Percentiles rank a stretch among this genome's conserved stretches.
Evolutionary conservation across 306 rosid genomes (phyloP).

Genomic region (Pueraria montana): DNA sequence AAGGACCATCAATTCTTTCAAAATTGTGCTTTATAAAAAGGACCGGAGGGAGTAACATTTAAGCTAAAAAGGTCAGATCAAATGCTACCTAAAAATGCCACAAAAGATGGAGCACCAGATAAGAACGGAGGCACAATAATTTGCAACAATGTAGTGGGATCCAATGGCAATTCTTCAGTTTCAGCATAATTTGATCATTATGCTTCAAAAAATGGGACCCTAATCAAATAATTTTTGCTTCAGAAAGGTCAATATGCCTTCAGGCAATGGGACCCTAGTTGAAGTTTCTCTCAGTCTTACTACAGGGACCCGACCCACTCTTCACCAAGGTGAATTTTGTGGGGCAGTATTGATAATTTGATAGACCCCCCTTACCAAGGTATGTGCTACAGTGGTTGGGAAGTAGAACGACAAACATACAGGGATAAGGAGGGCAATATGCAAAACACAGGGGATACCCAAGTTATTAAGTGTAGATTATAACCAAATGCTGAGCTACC

Average conservation of each 20-base stretch:
- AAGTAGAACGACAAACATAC: not conserved
- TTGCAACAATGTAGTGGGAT: not conserved
- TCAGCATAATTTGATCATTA: slow-evolving; percentile 8
- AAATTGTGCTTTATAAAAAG: too few relatives aligned
- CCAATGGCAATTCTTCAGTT: not conserved
- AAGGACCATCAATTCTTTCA: too few relatives aligned
- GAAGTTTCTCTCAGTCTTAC: slow-evolving; percentile 4
- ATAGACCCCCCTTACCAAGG: not conserved
- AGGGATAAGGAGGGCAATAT: not conserved
- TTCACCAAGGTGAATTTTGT: not conserved
- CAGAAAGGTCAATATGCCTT: not conserved
- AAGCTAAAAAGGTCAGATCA: not conserved
- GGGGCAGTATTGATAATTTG: not conserved
- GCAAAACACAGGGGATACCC: not conserved
- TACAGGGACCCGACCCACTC: not conserved
- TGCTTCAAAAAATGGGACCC: not conserved
- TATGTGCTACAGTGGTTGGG: not conserved
- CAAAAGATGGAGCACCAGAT: not conserved
- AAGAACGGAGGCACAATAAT: not conserved
- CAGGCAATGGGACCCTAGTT: not conserved
- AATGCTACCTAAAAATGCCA: not conserved
- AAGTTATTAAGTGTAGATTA: not conserved
- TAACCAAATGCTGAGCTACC: not conserved
- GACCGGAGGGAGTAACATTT: too few relatives aligned
- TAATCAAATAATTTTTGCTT: not conserved